Percentiles rank a stretch among this genome's conserved stretches.
phyloP scores from a whole-genome alignment of 2,329 filamentous ascomycete genomes.

The Cladobotryum mycophilum region DNA sequence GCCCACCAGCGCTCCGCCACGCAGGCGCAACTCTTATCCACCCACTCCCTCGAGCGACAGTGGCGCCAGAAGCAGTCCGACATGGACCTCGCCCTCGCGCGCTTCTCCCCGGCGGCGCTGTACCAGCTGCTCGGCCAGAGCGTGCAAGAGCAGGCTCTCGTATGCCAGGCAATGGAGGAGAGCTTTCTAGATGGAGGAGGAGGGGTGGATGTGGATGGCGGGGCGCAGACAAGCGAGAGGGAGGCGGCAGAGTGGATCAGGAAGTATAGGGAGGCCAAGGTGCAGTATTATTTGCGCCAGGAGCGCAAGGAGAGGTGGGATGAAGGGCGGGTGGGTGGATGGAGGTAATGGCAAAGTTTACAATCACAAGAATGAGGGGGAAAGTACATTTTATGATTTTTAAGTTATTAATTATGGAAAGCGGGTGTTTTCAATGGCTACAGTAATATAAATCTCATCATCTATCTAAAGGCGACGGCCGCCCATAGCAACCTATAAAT shows the following conservation, averaged over 20 bases:
- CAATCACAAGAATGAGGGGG: too few species aligned
- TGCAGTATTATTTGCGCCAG: slow-evolving; percentile 69
- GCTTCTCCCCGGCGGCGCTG: slow-evolving; percentile 79
- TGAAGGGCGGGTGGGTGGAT: slow-evolving; percentile 88
- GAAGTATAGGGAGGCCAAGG: slow-evolving; percentile 72
- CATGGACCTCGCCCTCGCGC: slow-evolving; percentile 77
- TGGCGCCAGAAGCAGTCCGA: slow-evolving; percentile 85
- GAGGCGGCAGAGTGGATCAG: slow-evolving; percentile 82
- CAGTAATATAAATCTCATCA: too few species aligned
- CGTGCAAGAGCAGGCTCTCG: slow-evolving; percentile 72
- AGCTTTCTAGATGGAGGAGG: slow-evolving; percentile 66
- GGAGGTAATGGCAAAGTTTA: slow-evolving; percentile 53
- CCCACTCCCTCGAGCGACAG: slow-evolving; percentile 83
- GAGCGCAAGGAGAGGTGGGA: slow-evolving; percentile 94
- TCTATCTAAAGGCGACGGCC: too few species aligned
- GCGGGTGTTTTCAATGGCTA: too few species aligned
- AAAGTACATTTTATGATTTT: too few species aligned
- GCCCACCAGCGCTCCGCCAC: slow-evolving; percentile 60
- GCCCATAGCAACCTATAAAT: too few species aligned
- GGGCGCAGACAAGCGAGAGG: slow-evolving; percentile 55
- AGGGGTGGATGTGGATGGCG: slow-evolving; percentile 29
- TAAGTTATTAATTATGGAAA: too few species aligned
- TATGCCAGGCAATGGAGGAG: slow-evolving; percentile 81
- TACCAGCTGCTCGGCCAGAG: slow-evolving; percentile 75
- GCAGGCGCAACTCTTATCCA: slow-evolving; percentile 73